Conservation (phyloP, 2,329 filamentous ascomycete genomes). For the Fusarium sp. region DNA sequence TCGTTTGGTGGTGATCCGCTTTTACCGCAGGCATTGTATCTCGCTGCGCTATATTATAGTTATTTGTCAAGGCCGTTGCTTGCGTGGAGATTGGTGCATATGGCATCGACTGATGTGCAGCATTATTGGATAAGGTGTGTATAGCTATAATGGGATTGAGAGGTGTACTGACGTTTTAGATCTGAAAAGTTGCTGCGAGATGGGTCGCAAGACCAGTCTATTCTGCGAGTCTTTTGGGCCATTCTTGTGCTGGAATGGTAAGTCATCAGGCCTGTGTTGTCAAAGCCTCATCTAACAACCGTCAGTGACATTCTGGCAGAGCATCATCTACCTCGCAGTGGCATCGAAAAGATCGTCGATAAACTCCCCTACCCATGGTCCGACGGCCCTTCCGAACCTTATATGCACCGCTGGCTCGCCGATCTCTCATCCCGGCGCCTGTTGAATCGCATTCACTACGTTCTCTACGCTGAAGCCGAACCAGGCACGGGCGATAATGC, state of each 20-base stretch:
- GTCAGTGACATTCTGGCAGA: conserved; percentile 29
- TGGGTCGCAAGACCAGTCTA: conserved; percentile 29
- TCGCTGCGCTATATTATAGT: conserved; percentile 33
- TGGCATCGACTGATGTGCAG: conserved; percentile 32
- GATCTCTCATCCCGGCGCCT: conserved; percentile 31
- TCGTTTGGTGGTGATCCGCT: conserved; percentile 31
- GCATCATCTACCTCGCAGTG: conserved; percentile 32
- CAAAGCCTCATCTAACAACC: fast-evolving
- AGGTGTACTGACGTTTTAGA: not conserved
- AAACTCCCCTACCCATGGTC: conserved; percentile 32
- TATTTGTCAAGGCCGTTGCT: conserved; percentile 31
- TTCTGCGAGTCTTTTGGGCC: conserved; percentile 29
- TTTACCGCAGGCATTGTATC: conserved; percentile 25
- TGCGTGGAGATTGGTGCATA: conserved; percentile 31
- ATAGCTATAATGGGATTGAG: fast-evolving
- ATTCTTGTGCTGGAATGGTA: conserved; percentile 32
- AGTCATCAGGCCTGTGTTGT: fast-evolving
- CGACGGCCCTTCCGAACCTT: conserved; percentile 14
- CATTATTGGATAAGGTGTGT: conserved; percentile 34
- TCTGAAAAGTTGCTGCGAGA: conserved; percentile 26
- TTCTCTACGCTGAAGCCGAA: conserved; percentile 26
- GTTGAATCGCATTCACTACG: conserved; percentile 31
- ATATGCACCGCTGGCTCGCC: conserved; percentile 32
- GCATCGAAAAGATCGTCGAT: conserved; percentile 34
- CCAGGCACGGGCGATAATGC: conserved; percentile 6